These are phyloP conservation scores for Prunus yedoensis DNA, from an alignment of 331 rosid genomes.

Conservation along the genomic window DNA sequence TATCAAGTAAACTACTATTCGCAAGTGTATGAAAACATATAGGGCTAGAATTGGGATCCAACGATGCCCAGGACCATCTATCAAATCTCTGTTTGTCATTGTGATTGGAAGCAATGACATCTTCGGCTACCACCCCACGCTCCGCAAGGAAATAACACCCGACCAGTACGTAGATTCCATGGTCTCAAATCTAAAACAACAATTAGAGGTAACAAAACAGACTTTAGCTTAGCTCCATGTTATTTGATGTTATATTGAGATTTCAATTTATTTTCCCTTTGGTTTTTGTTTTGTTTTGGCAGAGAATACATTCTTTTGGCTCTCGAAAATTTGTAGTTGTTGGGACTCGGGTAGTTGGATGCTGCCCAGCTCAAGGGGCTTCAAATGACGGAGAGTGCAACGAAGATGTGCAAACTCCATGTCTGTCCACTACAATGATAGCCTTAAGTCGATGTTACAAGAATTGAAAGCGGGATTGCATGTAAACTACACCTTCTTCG, in stretches of 20 bases:
- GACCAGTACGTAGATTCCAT: constrained; percentile 40
- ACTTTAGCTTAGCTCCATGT: not conserved
- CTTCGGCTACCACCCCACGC: no score
- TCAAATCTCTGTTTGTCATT: no score
- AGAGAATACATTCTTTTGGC: constrained; percentile 62
- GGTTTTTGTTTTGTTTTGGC: constrained; percentile 13
- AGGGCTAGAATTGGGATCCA: constrained; percentile 36
- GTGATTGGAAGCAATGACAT: no score
- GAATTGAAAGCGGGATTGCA: constrained; percentile 47
- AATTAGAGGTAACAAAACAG: constrained; percentile 46
- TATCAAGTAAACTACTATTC: constrained; percentile 56
- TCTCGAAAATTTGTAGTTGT: constrained; percentile 54
- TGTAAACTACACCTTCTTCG: constrained; percentile 54
- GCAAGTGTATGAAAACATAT: constrained; percentile 32
- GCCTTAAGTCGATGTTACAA: constrained; percentile 53
- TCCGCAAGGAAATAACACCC: no score
- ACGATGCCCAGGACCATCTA: constrained; percentile 16
- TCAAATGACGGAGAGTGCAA: constrained; percentile 51
- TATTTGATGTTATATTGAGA: not conserved
- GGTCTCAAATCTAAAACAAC: constrained; percentile 47
- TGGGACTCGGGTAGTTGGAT: constrained; percentile 67
- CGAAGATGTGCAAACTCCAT: constrained; percentile 43
- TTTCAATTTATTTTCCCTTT: no score
- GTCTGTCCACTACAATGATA: constrained; percentile 48
- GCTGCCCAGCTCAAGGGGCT: constrained; percentile 59